Evolutionary conservation across 1,284 basidiomycete genomes (phyloP).

Genomic region (Athelia psychrophila): DNA sequence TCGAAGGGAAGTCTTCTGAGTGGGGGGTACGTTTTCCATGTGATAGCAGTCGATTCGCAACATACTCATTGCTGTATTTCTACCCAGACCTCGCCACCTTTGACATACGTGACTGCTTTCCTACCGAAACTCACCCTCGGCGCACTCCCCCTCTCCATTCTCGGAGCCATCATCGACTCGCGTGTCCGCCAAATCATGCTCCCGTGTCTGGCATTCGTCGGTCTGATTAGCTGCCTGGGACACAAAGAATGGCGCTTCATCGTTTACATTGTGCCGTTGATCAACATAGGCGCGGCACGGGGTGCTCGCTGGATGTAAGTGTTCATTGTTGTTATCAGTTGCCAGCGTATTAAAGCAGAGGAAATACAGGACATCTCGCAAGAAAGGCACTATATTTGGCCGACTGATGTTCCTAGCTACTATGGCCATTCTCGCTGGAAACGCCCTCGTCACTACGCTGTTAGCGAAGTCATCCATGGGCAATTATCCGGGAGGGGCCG

Average conservation of each 20-base stretch:
- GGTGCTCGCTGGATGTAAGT: slow-evolving; percentile 63
- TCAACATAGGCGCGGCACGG: slow-evolving; percentile 80
- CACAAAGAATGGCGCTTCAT: slow-evolving; percentile 98
- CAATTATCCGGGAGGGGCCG: slow-evolving; percentile 92
- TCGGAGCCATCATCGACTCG: slow-evolving; percentile 46
- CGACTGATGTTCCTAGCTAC: slow-evolving; percentile 42
- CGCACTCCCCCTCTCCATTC: slow-evolving; percentile 60
- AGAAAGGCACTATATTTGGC: slow-evolving; percentile 42
- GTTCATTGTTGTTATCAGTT: background rate
- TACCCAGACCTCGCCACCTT: slow-evolving; percentile 64
- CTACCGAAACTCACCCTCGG: slow-evolving; percentile 82
- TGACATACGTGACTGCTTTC: slow-evolving; percentile 67
- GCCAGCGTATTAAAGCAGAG: background rate
- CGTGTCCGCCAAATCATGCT: slow-evolving; percentile 50
- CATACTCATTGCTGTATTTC: slow-evolving; percentile 2
- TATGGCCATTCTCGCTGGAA: slow-evolving; percentile 46
- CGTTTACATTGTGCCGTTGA: slow-evolving; percentile 79
- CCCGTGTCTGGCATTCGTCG: slow-evolving; percentile 57
- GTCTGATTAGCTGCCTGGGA: slow-evolving; percentile 69
- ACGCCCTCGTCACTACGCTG: slow-evolving; percentile 49
- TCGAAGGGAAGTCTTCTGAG: slow-evolving; percentile 81
- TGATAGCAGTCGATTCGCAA: slow-evolving; percentile 4
- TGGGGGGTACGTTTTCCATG: slow-evolving; percentile 77
- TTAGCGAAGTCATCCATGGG: slow-evolving; percentile 57
- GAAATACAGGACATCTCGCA: slow-evolving; percentile 39